These are phyloP conservation scores for Hypoxylon intermedium DNA, from an alignment of 495 filamentous ascomycete genomes.

Conservation along the genomic window DNA sequence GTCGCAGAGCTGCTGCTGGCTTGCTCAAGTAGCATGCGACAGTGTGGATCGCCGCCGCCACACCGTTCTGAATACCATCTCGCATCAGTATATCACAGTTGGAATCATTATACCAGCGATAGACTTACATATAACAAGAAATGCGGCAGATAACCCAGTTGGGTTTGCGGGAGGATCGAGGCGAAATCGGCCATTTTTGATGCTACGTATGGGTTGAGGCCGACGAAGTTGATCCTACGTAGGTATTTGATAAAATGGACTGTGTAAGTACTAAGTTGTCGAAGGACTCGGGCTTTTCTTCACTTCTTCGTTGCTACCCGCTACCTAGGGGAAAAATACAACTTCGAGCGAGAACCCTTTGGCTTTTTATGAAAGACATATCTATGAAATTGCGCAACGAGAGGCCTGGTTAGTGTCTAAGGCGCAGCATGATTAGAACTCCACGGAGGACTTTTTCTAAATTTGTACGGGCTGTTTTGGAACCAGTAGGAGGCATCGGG, in stretches of 20 bases:
- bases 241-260: background rate
- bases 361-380: no score
- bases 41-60: constrained; percentile 35
- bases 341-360: no score
- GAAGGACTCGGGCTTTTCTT: background rate
- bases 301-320: no score
- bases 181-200: constrained; percentile 9
- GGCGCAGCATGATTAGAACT: no score
- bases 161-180: constrained; percentile 25
- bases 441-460: no score
- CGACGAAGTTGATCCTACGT: no score
- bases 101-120: background rate
- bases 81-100: no score
- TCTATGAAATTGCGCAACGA: no score
- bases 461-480: no score
- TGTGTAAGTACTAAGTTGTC: background rate
- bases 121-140: constrained; percentile 41
- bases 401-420: no score
- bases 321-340: no score
- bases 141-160: constrained; percentile 42
- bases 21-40: constrained; percentile 33
- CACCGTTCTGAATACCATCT: background rate
- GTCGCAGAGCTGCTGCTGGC: constrained; percentile 23
- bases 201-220: background rate
- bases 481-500: no score